Evolutionary conservation across 176 grass and related monocot genomes (phyloP).

Genomic region (Eragrostis nindensis): DNA sequence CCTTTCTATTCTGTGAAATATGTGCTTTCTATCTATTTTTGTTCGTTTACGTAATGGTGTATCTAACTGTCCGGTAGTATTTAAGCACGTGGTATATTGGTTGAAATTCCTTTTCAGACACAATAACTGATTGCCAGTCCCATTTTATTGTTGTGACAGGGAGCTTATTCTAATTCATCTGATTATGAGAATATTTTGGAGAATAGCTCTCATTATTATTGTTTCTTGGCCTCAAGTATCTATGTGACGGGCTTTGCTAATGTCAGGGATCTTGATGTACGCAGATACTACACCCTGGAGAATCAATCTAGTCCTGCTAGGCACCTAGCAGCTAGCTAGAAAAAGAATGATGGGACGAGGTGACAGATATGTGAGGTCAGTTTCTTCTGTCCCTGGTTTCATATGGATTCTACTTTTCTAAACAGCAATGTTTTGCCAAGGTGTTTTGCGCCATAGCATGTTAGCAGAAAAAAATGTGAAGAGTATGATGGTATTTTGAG

Average conservation of each 20-base stretch:
- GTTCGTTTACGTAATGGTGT: not conserved
- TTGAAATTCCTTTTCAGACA: slow-evolving; percentile 13
- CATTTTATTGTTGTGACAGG: not conserved
- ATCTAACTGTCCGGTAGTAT: not conserved
- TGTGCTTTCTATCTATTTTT: no score
- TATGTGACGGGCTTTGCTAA: slow-evolving; percentile 10
- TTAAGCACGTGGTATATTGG: not conserved
- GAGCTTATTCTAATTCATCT: not conserved
- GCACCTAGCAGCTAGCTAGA: slow-evolving; percentile 8
- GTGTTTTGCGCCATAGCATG: slow-evolving; percentile 3
- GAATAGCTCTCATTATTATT: not conserved
- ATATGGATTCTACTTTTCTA: slow-evolving; percentile 9
- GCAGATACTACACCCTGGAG: slow-evolving; percentile 5
- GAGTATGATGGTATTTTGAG: not conserved
- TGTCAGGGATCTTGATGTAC: slow-evolving; percentile 3
- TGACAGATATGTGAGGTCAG: slow-evolving; percentile 58
- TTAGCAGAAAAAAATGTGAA: not conserved
- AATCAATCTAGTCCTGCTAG: slow-evolving; percentile 1
- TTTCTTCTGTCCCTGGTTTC: slow-evolving; percentile 13
- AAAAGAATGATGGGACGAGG: slow-evolving; percentile 42
- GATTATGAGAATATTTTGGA: not conserved
- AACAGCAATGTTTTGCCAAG: slow-evolving; percentile 4
- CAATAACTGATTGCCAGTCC: not conserved
- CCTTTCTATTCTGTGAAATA: not conserved
- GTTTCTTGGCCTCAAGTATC: not conserved